A percentile compares a stretch with the other conserved stretches of the same genome.
These are phyloP conservation scores for Lactarius hatsudake DNA, from an alignment of 768 basidiomycete species.

Conservation along the genomic window DNA sequence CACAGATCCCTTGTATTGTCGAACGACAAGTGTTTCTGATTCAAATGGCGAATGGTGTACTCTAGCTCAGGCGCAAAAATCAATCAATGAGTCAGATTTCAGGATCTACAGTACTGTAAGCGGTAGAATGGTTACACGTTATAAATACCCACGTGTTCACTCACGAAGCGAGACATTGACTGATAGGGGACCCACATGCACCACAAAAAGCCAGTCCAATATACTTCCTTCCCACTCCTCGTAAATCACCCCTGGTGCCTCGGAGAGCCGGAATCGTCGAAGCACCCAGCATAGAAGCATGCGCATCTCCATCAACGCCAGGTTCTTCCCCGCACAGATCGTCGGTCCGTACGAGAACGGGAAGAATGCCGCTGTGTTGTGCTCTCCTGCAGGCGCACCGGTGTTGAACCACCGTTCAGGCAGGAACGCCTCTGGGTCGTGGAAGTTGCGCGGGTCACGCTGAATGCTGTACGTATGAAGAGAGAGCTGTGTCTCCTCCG, in stretches of 20 bases:
- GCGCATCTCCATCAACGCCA: slow-evolving; percentile 25
- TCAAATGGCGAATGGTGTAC: too few species aligned
- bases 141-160: background rate
- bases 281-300: background rate
- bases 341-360: slow-evolving; percentile 28
- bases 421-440: background rate
- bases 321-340: slow-evolving; percentile 27
- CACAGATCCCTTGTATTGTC: too few species aligned
- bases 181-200: background rate
- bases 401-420: background rate
- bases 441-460: slow-evolving; percentile 3
- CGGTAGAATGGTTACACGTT: too few species aligned
- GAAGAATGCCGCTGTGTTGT: slow-evolving; percentile 22
- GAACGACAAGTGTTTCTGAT: too few species aligned
- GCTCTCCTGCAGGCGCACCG: background rate
- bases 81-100: too few species aligned
- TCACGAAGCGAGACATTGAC: background rate
- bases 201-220: background rate
- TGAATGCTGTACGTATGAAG: slow-evolving; percentile 6
- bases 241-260: background rate
- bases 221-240: background rate
- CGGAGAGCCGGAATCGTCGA: background rate
- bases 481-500: slow-evolving; percentile 3
- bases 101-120: too few species aligned
- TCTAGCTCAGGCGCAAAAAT: too few species aligned